Evolutionary conservation across 169 alveolate species (phyloP), one percentile per base, ranked within the genome.

Genomic region (Plasmodium cynomolgi): DNA sequence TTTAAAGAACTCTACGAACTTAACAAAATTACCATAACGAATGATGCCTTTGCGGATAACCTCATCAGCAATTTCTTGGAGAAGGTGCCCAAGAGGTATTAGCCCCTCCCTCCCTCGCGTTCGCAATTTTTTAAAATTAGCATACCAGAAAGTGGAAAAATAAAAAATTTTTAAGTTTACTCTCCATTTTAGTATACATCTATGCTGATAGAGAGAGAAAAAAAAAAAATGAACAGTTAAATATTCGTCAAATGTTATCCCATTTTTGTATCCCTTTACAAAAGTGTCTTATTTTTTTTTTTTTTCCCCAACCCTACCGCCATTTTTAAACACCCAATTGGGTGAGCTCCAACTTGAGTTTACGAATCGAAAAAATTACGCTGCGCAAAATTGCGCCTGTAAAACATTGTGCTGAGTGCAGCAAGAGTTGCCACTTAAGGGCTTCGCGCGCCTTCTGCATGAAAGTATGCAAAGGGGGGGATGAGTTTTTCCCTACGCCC

Each of bases 11-110:
- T 90, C n/a, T 90, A 90, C 34, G 34, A 90, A 62, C 71, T 31
- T 50, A 50, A 75, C 47, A 34, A 75, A 75, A 50, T 41, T 75
- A 85, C 68, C 41, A 85, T 85, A 34, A 50, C 58, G 20, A 50
- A 77, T 79, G 68, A 79, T 86, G 23, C 93, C n/a, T 86, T 44
- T 62, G 88, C 93, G 23, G 68, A 86, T 54, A 86, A 74, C 41
- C 11, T 86, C 56, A 86, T 86, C 29, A 75, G 47, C n/a, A 90
- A 90, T 41, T 90, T 62, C 50, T 8, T 90, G 26, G 77, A 90
- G 72, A 39, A 68, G 15, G 44, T 68, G 4, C 94, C 94, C n/a
- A 90, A 41, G 47, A 90, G 88, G 50, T 90, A 90, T 33, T 79
- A 81, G 34, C 37, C 37, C 62, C n/a, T 13, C 1, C 23, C 33